Percentiles rank a stretch among this genome's conserved stretches.
Conservation (phyloP, 495 filamentous ascomycete genomes). For the Paragyromitra xinjiangensis region DNA sequence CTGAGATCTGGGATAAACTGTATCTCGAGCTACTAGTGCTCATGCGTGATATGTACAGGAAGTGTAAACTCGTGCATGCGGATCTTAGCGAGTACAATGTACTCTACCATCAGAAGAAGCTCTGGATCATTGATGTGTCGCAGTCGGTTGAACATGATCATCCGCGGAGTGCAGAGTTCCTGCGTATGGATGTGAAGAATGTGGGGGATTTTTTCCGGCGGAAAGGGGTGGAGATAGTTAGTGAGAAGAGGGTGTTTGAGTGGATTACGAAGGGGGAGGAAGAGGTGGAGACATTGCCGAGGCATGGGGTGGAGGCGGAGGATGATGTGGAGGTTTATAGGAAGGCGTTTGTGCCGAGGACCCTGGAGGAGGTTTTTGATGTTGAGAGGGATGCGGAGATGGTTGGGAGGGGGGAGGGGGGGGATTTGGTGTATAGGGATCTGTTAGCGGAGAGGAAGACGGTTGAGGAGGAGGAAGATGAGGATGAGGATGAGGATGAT, state of each 20-base stretch:
- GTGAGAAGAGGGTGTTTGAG: conserved; percentile 77
- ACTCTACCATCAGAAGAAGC: conserved; percentile 81
- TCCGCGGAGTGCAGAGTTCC: conserved; percentile 86
- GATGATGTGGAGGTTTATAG: conserved; percentile 88
- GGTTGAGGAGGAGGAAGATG: conserved; percentile 60
- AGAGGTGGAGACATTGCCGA: conserved; percentile 61
- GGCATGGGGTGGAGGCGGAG: conserved; percentile 58
- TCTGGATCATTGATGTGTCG: conserved; percentile 96
- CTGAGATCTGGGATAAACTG: conserved; percentile 71
- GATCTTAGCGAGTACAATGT: conserved; percentile 98
- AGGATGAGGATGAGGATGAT: conserved; percentile 63
- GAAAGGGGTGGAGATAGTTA: conserved; percentile 79
- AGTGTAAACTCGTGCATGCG: conserved; percentile 88
- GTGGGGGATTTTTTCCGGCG: conserved; percentile 87
- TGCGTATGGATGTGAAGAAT: conserved; percentile 98
- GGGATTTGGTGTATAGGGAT: conserved; percentile 79
- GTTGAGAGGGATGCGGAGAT: conserved; percentile 87
- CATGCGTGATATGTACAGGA: conserved; percentile 91
- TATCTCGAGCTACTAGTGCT: conserved; percentile 85
- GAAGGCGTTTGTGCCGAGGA: conserved; percentile 94
- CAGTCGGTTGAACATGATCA: conserved; percentile 97
- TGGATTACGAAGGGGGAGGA: conserved; percentile 72
- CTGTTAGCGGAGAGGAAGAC: conserved; percentile 73
- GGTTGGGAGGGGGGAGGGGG: conserved; percentile 74
- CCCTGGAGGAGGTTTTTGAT: conserved; percentile 92